phyloP scores from a whole-genome alignment of 345 rosid species.

The Laguncularia racemosa region DNA sequence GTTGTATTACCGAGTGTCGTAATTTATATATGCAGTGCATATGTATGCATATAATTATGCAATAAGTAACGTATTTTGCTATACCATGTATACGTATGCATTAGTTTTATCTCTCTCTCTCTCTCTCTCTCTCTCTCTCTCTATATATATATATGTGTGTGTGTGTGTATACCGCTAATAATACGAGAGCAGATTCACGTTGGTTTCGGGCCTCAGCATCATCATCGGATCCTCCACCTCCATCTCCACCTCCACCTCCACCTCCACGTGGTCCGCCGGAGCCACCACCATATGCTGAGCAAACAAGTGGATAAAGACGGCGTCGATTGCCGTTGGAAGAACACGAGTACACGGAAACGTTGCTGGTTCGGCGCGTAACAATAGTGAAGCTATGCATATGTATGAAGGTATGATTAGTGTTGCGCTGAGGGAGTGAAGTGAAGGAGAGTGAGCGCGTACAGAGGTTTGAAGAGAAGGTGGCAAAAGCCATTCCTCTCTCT shows the following conservation, averaged over 20 bases:
- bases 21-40: too few species aligned
- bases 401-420: not conserved
- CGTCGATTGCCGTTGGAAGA: conserved; percentile 13
- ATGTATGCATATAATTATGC: too few species aligned
- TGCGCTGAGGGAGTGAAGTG: not conserved
- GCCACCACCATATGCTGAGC: conserved; percentile 23
- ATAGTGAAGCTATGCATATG: not conserved
- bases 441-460: conserved; percentile 3
- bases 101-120: too few species aligned
- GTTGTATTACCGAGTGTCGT: too few species aligned
- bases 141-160: too few species aligned
- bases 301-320: conserved; percentile 6
- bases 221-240: conserved; percentile 11
- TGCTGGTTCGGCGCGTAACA: not conserved
- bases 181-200: conserved; percentile 35
- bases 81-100: too few species aligned
- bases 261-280: conserved; percentile 12
- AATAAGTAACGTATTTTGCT: too few species aligned
- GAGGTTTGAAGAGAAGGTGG: conserved; percentile 20
- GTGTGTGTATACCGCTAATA: conserved; percentile 27
- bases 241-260: conserved; percentile 17
- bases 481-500: conserved; percentile 19
- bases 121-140: too few species aligned
- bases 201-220: conserved; percentile 32
- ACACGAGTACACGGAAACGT: conserved; percentile 9